Base-by-base conservation (phyloP, 345 rosid genomes). In the Lepidium africanum region DNA sequence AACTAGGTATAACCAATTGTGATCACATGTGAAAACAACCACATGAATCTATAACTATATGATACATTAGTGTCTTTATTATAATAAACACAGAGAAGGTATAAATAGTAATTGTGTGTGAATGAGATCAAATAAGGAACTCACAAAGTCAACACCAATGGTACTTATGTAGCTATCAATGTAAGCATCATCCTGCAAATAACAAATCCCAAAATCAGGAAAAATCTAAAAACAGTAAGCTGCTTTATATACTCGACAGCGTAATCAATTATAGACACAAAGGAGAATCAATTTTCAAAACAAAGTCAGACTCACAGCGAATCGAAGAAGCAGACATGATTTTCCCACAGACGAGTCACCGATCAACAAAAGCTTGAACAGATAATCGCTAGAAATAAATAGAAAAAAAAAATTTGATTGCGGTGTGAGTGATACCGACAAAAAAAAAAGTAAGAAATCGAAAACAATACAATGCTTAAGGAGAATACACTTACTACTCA, bases 321-420 rank as follows among this genome's bases (percentile, higher is more conserved):
- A 89, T 75, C 96, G 77, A 59, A 89, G 92, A 65, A 89, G 96
- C 52, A 88, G 70, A 19, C 91, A 84, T 2, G 96, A 88, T 82
- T 88, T 88, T 7, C 96, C 96, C 49, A 86, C 96, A 10, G 96
- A 86, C 1, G 96, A 88, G 76, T 88, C 96, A 23, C 96, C 96
- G 63, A 88, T 86, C 50, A 88, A 79, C 80, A 88, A 70, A 60
- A 86, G 96, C 83, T 88, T 84, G 68, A 88, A 88, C 67, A 89
- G 82, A 60, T 89, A 89, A 77, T 86, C 92, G 71, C 96, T 86
- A 35, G 7, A 43, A 68, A 36, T 25, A 9, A 40, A 27, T 57
- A 15, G 0, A 3, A 9, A 4, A 5, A 9, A 5, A 5, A 5
- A 11, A 11, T 36, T 1, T 32, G 16, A 48, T 14, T 38, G 12